A percentile compares a stretch with the other conserved stretches of the same genome.
These are phyloP conservation scores for Citrus inodora DNA, from an alignment of 345 rosid species.

Conservation along the genomic window DNA sequence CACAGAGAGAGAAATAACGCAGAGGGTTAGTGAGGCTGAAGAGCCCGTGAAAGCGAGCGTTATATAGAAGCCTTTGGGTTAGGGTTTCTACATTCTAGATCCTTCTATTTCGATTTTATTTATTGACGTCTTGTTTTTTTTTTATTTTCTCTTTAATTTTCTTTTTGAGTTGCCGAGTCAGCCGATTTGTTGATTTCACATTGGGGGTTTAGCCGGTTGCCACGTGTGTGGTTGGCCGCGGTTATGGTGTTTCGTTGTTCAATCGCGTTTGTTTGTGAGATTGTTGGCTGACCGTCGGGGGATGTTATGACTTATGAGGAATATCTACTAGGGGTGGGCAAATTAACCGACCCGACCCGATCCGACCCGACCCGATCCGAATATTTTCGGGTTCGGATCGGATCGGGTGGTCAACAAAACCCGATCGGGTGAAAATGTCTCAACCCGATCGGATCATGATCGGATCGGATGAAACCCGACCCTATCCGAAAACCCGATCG, in stretches of 20 bases:
- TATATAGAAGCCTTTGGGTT: conserved; percentile 20
- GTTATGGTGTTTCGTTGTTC: background rate
- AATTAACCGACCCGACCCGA: no score
- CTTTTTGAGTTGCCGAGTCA: background rate
- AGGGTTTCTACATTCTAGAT: conserved; percentile 75
- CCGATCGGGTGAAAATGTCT: no score
- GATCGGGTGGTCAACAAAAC: no score
- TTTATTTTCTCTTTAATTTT: no score
- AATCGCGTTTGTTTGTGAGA: conserved; percentile 1
- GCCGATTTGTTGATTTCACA: background rate
- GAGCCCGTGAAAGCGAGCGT: no score
- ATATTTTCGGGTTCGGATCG: no score
- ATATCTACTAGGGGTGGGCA: no score
- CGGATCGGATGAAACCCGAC: no score
- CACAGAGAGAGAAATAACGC: background rate
- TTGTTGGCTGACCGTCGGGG: background rate
- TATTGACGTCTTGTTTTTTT: background rate
- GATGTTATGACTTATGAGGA: background rate
- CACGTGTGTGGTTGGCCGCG: background rate
- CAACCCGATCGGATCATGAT: no score
- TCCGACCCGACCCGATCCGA: no score
- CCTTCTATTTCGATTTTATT: conserved; percentile 29
- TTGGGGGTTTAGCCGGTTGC: background rate
- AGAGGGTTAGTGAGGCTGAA: background rate
- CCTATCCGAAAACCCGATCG: no score